Conservation (phyloP, 257 asterid genomes). For the Nicotiana attenuata region DNA sequence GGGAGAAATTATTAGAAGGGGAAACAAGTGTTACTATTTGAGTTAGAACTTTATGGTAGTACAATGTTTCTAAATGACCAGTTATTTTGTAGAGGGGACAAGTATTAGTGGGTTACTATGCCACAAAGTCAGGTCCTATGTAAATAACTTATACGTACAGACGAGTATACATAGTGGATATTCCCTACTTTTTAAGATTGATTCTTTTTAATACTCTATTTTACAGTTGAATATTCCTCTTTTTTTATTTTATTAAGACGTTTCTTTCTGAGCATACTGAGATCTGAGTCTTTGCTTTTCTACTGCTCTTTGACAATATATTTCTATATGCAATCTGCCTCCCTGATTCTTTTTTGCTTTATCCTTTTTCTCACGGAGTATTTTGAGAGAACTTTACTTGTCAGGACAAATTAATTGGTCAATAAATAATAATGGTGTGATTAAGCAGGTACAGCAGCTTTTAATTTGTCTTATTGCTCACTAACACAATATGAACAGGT, state of each 20-base stretch:
- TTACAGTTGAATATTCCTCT: neutral
- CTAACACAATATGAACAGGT: neutral
- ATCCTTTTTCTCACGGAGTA: neutral
- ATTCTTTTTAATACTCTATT: neutral
- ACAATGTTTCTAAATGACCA: neutral
- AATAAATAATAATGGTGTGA: neutral
- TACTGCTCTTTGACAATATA: neutral
- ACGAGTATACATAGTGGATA: neutral
- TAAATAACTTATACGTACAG: neutral
- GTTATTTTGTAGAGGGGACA: neutral
- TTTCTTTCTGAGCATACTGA: neutral
- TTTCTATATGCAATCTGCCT: neutral
- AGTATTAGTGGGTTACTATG: neutral
- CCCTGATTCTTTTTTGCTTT: neutral
- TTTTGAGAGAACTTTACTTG: neutral
- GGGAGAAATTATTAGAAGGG: too few relatives aligned
- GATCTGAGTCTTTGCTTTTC: neutral
- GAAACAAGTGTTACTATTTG: too few relatives aligned
- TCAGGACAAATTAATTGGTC: slow-evolving; percentile 1
- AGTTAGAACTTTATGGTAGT: neutral
- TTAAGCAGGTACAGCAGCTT: neutral
- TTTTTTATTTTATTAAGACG: neutral
- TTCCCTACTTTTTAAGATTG: neutral
- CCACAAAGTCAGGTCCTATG: neutral
- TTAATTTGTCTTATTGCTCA: neutral